Conservation (phyloP, 2,329 filamentous ascomycete genomes). For the Lasiodiplodia sp. region DNA sequence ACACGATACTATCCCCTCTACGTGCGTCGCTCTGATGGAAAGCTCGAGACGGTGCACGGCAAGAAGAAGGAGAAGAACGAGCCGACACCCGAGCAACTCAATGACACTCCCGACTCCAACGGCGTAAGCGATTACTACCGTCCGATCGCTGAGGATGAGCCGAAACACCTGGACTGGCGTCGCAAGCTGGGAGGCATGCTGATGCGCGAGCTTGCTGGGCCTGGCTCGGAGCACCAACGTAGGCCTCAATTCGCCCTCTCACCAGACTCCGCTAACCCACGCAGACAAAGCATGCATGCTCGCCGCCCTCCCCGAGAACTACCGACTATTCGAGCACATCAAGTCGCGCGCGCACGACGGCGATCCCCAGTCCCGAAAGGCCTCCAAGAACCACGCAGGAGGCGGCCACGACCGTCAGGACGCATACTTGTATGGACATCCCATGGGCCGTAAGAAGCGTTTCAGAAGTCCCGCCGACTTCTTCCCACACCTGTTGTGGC, state of each 20-base stretch:
- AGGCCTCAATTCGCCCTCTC: not conserved
- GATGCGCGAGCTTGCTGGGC: constrained; percentile 56
- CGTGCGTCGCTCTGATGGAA: constrained; percentile 57
- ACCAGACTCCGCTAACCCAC: not conserved
- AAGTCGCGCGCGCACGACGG: constrained; percentile 58
- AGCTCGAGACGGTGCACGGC: constrained; percentile 55
- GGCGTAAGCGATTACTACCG: constrained; percentile 64
- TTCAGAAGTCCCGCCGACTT: constrained; percentile 67
- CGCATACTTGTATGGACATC: constrained; percentile 68
- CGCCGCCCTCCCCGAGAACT: constrained; percentile 62
- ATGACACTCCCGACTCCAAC: constrained; percentile 60
- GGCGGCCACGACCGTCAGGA: constrained; percentile 64
- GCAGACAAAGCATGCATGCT: constrained; percentile 56
- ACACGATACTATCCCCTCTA: constrained; percentile 58
- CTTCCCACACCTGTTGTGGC: constrained; percentile 66
- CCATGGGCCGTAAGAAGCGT: constrained; percentile 62
- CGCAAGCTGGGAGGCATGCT: constrained; percentile 67
- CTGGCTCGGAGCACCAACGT: constrained; percentile 45
- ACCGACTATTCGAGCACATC: constrained; percentile 65
- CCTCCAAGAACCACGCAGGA: constrained; percentile 57
- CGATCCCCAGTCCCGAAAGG: constrained; percentile 50
- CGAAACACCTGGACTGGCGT: constrained; percentile 65
- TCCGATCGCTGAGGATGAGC: constrained; percentile 57
- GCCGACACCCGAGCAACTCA: constrained; percentile 60
- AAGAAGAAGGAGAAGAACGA: constrained; percentile 60